phyloP scores from a whole-genome alignment of 1,139 yeast genomes.

The Komagataea norvegica region DNA sequence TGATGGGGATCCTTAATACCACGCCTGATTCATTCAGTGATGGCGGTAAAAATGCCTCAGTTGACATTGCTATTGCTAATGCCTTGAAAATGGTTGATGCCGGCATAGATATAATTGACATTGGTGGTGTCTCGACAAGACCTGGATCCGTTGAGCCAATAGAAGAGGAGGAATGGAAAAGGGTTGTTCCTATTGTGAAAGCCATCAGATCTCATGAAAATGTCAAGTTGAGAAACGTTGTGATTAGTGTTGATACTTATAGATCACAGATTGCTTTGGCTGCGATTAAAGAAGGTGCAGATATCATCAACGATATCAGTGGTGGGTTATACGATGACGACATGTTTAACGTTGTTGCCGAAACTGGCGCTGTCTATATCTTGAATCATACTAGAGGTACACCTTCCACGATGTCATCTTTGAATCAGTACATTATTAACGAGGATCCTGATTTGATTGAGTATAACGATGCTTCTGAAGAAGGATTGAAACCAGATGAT shows the following conservation, averaged over 20 bases:
- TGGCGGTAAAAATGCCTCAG: constrained; percentile 51
- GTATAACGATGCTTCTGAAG: constrained; percentile 17
- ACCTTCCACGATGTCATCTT: constrained; percentile 63
- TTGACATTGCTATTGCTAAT: constrained; percentile 37
- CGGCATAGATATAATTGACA: constrained; percentile 70
- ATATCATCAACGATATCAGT: constrained; percentile 85
- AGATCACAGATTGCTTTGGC: constrained; percentile 68
- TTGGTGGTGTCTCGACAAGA: constrained; percentile 91
- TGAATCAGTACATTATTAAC: constrained; percentile 51
- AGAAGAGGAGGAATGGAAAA: constrained; percentile 50
- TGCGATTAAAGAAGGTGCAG: constrained; percentile 74
- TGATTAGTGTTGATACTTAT: constrained; percentile 82
- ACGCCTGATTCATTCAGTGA: constrained; percentile 97
- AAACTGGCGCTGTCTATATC: constrained; percentile 69
- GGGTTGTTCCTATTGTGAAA: constrained; percentile 68
- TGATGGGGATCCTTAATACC: constrained; percentile 85
- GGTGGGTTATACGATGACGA: constrained; percentile 68
- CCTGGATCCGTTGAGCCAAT: constrained; percentile 69
- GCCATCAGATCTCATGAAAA: constrained; percentile 48
- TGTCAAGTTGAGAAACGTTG: constrained; percentile 36
- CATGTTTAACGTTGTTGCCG: constrained; percentile 66
- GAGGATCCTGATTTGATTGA: constrained; percentile 40
- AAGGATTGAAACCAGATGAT: constrained; percentile 31
- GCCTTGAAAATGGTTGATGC: constrained; percentile 44
- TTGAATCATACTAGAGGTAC: constrained; percentile 85